Evolutionary conservation across 495 filamentous ascomycete genomes (phyloP).

Genomic region (Staphylotrichum longicolle): DNA sequence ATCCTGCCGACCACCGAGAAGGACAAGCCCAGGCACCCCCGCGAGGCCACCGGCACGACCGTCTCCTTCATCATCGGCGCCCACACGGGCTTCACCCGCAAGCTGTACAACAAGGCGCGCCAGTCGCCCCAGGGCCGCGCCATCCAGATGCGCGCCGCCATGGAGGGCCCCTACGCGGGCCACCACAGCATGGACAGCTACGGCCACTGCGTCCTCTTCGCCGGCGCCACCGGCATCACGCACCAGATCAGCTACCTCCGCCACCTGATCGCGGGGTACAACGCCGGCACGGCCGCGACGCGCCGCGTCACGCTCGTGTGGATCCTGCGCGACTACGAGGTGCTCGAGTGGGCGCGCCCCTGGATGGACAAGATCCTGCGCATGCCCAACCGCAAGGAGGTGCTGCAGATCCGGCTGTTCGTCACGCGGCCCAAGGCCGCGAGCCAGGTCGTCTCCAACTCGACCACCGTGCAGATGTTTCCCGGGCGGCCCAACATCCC

Average conservation of each 20-base stretch:
- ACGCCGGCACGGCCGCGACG: conserved; percentile 71
- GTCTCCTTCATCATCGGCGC: conserved; percentile 76
- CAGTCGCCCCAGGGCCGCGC: conserved; percentile 9
- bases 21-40: conserved; percentile 23
- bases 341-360: conserved; percentile 87
- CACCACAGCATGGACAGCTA: conserved; percentile 83
- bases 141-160: conserved; percentile 45
- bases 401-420: conserved; percentile 82
- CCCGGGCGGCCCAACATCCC: conserved; percentile 80
- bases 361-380: conserved; percentile 88
- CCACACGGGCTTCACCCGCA: conserved; percentile 82
- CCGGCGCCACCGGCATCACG: conserved; percentile 90
- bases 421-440: conserved; percentile 76
- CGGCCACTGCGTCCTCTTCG: conserved; percentile 84
- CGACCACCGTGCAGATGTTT: conserved; percentile 81
- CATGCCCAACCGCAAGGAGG: conserved; percentile 71
- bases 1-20: conserved; percentile 34
- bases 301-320: conserved; percentile 81
- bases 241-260: conserved; percentile 89
- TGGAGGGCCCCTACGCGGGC: conserved; percentile 87
- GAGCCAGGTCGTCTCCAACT: conserved; percentile 68
- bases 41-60: conserved; percentile 26
- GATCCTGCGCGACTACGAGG: conserved; percentile 83
- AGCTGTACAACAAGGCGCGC: conserved; percentile 60
- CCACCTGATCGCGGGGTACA: conserved; percentile 71